Evolutionary conservation across 768 basidiomycete species (phyloP).

Genomic region (Amanita pseudoporphyria): DNA sequence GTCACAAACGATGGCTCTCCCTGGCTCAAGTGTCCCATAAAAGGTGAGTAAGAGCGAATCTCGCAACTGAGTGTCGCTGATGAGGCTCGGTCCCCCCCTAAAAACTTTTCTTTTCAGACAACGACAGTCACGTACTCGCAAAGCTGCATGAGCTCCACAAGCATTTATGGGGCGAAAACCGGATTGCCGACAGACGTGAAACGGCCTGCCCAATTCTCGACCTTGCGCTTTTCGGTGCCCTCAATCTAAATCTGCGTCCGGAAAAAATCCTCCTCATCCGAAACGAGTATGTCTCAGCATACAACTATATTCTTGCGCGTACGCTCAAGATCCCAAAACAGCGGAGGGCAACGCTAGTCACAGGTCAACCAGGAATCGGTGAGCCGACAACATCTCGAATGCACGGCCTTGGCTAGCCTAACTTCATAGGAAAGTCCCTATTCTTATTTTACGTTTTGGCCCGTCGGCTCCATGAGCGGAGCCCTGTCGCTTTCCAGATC

Average conservation of each 20-base stretch:
- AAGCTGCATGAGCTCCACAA: constrained; percentile 6
- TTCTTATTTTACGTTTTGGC: constrained; percentile 8
- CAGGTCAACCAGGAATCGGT: constrained; percentile 9
- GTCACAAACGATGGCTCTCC: too few species aligned
- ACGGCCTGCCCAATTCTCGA: constrained; percentile 7
- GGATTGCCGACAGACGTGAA: constrained; percentile 4
- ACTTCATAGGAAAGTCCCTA: constrained; percentile 8
- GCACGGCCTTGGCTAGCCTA: constrained; percentile 3
- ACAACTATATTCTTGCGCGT: constrained; percentile 2
- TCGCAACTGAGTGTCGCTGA: too few species aligned
- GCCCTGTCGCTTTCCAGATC: constrained; percentile 7
- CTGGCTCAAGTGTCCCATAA: too few species aligned
- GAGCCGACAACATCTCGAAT: constrained; percentile 2
- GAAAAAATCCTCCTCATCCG: constrained; percentile 8
- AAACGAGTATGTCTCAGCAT: constrained; percentile 10
- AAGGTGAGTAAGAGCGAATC: too few species aligned
- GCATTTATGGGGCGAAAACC: constrained; percentile 8
- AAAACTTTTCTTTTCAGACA: background rate
- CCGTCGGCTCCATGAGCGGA: constrained; percentile 7
- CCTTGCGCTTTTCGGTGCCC: constrained; percentile 8
- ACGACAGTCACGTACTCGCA: background rate
- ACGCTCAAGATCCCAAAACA: background rate
- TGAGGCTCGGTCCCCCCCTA: too few species aligned
- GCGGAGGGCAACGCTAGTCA: constrained; percentile 6
- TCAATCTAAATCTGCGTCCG: constrained; percentile 6